Base-by-base conservation (phyloP, 1,284 basidiomycete genomes). In the Leccinum variabile region DNA sequence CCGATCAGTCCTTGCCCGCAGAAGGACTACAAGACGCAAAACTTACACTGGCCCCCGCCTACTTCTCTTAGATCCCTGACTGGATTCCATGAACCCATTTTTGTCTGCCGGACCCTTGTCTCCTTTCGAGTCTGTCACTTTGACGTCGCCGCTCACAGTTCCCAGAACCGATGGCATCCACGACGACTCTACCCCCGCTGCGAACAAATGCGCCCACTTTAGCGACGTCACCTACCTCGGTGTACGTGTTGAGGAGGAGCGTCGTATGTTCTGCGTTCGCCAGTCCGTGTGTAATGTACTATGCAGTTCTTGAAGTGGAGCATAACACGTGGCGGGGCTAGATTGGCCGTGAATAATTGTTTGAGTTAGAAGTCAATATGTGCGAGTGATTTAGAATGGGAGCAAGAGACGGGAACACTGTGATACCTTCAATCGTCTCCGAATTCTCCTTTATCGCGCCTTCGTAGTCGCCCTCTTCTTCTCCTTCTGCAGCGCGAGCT, bases 231-330 rank as follows among this genome's bases (percentile, higher is more conserved):
- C 95, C 95, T 16, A 97, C 89, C 75, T 99, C 99, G 54, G 97
- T 97, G 76, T 98, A 99, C 39, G 96, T 97, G 74, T 97, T 97
- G 25, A 97, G 84, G 3, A 97, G 83, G 3, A 99, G 86, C 0
- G 97, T 99, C 0, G 97, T 99, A 74, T 98, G 97, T 69, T 99
- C 97, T 0, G 95, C 89, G 70, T 97, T 98, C 11, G 97, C 97
- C 4, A 97, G 86, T 0, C 92, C 92, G 0, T 89, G 82, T 2
- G 92, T 30, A 30, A 30, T 30, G 30, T 30, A 30, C 30, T 83
- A 71, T 99, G 97, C 0, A 99, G 81, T 73, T 97, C 96, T 82
- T 99, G 54, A 99, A 83, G 75, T 98, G 99, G 1, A 92, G 93
- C 14, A 94, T 95, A 99, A 89, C 72, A 96, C 37, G 37, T 39